A percentile compares a stretch with the other conserved stretches of the same genome.
Evolutionary conservation across 2,329 filamentous ascomycete genomes (phyloP).

Genomic region (Bipolaris cookei): DNA sequence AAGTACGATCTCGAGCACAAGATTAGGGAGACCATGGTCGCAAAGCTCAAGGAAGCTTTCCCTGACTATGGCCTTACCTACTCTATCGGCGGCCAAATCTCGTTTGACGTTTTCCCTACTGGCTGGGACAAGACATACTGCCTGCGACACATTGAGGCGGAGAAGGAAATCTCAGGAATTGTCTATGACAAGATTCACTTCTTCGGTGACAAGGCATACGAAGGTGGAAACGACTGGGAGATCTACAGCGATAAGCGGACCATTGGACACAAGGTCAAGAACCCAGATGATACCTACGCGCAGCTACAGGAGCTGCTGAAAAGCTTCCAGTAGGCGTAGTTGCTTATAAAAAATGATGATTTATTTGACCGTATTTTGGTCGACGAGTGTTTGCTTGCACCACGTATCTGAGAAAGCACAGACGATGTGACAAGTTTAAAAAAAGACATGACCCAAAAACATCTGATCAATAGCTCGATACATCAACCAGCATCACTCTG

Average conservation of each 20-base stretch:
- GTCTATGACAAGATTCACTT: constrained; percentile 91
- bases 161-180: constrained; percentile 71
- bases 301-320: constrained; percentile 80
- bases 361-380: background rate
- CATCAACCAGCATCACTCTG: background rate
- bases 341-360: background rate
- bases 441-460: background rate
- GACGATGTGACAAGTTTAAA: background rate
- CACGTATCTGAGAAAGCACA: background rate
- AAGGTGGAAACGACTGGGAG: constrained; percentile 94
- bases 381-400: background rate
- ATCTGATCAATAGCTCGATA: background rate
- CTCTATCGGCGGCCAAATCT: constrained; percentile 96
- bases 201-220: constrained; percentile 93
- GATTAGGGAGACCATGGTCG: constrained; percentile 78
- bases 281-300: constrained; percentile 80
- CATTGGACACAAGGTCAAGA: constrained; percentile 81
- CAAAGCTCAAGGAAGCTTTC: constrained; percentile 79
- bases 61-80: constrained; percentile 85
- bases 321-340: constrained; percentile 25
- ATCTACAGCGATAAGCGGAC: constrained; percentile 85
- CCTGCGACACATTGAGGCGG: constrained; percentile 81
- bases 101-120: constrained; percentile 94
- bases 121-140: constrained; percentile 99
- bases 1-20: constrained; percentile 78